phyloP scores from a whole-genome alignment of 768 basidiomycete genomes.

The Cystobasidium onofrii region DNA sequence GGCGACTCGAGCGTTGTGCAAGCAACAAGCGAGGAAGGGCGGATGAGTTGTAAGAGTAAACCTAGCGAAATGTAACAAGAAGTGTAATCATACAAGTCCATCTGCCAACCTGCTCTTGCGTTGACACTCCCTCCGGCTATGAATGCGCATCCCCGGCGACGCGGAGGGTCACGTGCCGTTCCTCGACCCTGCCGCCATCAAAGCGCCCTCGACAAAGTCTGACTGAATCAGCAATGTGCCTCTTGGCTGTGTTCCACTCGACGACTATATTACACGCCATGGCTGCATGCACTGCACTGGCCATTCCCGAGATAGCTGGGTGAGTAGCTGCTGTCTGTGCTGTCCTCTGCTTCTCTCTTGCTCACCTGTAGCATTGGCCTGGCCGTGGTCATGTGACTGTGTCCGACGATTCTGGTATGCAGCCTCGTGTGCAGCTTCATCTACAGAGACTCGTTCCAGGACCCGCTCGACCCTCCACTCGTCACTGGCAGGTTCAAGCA shows the following conservation, averaged over 20 bases:
- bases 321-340: too few species aligned
- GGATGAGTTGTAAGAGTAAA: too few species aligned
- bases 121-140: too few species aligned
- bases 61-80: too few species aligned
- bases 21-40: not conserved
- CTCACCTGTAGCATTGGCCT: too few species aligned
- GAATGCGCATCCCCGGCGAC: too few species aligned
- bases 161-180: not conserved
- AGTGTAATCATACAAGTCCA: too few species aligned
- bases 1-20: not conserved
- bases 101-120: too few species aligned
- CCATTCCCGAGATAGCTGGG: not conserved
- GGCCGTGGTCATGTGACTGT: not conserved
- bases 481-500: not conserved
- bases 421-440: constrained; percentile 11
- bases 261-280: not conserved
- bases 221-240: not conserved
- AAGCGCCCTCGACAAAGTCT: too few species aligned
- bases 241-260: not conserved
- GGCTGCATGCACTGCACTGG: not conserved
- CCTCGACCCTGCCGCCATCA: not conserved
- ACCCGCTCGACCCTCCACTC: constrained; percentile 14
- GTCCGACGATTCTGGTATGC: too few species aligned
- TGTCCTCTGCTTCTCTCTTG: too few species aligned
- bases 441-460: not conserved